Evolutionary conservation across 225 moss, liverwort and hornwort species (phyloP).

Genomic region (Polytrichum formosum): DNA sequence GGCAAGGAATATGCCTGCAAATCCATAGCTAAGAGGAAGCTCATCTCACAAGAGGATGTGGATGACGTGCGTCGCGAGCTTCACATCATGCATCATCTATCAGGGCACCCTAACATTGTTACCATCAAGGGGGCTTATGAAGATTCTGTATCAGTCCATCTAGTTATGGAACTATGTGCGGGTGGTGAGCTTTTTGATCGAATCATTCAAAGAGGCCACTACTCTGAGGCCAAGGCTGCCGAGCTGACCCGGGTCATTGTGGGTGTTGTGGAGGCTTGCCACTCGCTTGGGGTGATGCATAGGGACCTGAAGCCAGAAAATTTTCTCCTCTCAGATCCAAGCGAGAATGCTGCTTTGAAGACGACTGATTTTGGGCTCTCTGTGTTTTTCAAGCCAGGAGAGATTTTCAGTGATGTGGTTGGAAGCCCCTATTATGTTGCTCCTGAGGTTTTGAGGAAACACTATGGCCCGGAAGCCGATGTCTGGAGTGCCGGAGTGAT

Average conservation of each 20-base stretch:
- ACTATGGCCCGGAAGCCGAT: slow-evolving; percentile 8
- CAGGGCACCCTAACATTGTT: slow-evolving; percentile 13
- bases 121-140: slow-evolving; percentile 14
- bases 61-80: slow-evolving; percentile 15
- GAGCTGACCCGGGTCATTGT: slow-evolving; percentile 7
- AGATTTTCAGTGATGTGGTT: slow-evolving; percentile 6
- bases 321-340: neutral
- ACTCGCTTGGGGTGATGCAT: slow-evolving; percentile 13
- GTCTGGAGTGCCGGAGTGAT: slow-evolving; percentile 10
- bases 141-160: slow-evolving; percentile 4
- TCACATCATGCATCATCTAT: slow-evolving; percentile 16
- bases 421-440: slow-evolving; percentile 12
- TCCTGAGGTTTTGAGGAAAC: slow-evolving; percentile 13
- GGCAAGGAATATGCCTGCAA: slow-evolving; percentile 14
- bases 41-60: slow-evolving; percentile 12
- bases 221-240: slow-evolving; percentile 13
- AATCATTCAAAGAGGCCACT: slow-evolving; percentile 11
- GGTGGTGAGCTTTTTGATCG: slow-evolving; percentile 13
- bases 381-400: slow-evolving; percentile 11
- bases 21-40: slow-evolving; percentile 11
- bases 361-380: slow-evolving; percentile 14
- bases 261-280: slow-evolving; percentile 9
- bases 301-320: slow-evolving; percentile 13
- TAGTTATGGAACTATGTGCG: slow-evolving; percentile 10
- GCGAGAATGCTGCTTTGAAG: slow-evolving; percentile 7